Evolutionary conservation across 1,139 yeast genomes (phyloP).

Genomic region (Blastobotrys illinoisensis): DNA sequence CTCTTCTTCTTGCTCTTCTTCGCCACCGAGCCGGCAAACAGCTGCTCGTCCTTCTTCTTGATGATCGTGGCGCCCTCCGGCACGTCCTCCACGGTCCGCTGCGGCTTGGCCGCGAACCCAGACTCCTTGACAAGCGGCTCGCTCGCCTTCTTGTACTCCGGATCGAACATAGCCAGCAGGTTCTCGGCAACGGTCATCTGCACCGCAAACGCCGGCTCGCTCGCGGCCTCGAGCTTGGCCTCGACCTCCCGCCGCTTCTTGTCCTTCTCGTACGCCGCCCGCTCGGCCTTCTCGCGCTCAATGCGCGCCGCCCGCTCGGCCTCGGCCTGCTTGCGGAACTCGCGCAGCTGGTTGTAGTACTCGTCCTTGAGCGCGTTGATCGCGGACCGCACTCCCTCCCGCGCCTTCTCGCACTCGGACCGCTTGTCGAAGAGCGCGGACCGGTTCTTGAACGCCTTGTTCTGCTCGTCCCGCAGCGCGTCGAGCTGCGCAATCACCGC

Average conservation of each 20-base stretch:
- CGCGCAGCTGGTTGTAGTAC: constrained; percentile 30
- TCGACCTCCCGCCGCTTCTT: constrained; percentile 39
- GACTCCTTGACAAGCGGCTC: constrained; percentile 21
- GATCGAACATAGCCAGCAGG: constrained; percentile 70
- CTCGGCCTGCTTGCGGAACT: constrained; percentile 40
- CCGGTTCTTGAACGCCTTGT: constrained; percentile 62
- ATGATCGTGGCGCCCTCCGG: constrained; percentile 63
- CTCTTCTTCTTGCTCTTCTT: constrained; percentile 41
- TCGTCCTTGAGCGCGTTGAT: constrained; percentile 49
- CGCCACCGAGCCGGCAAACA: constrained; percentile 49
- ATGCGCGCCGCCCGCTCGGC: constrained; percentile 56
- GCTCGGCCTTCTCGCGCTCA: constrained; percentile 53
- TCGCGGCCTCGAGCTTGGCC: constrained; percentile 68
- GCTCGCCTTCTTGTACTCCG: constrained; percentile 48
- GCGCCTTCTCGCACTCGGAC: constrained; percentile 60
- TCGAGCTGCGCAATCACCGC: constrained; percentile 59
- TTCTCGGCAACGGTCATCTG: constrained; percentile 72
- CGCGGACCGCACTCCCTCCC: constrained; percentile 57
- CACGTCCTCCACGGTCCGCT: constrained; percentile 45
- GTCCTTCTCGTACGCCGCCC: constrained; percentile 35
- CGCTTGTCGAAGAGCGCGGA: constrained; percentile 60
- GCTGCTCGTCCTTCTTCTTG: constrained; percentile 55
- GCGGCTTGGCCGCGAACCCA: constrained; percentile 30
- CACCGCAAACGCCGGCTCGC: constrained; percentile 72
- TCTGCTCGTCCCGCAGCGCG: constrained; percentile 53